These are phyloP conservation scores for Geum urbanum DNA, from an alignment of 306 rosid genomes.

Conservation along the genomic window DNA sequence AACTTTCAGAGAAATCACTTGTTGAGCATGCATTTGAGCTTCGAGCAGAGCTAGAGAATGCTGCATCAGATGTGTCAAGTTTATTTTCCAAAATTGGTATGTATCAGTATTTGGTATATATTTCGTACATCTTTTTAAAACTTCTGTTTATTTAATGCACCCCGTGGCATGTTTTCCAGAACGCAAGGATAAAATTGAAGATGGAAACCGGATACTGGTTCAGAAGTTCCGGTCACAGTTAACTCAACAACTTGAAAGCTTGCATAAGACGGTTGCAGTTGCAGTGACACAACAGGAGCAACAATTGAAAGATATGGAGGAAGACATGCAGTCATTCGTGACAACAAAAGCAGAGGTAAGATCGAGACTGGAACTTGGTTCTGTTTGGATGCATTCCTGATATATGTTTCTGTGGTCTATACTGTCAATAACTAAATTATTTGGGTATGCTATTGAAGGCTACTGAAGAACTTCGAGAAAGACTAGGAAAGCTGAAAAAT, in stretches of 20 bases:
- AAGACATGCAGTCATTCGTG: slow-evolving; percentile 86
- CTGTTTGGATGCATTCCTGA: slow-evolving; percentile 15
- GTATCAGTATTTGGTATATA: slow-evolving; percentile 23
- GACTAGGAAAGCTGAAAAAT: slow-evolving; percentile 66
- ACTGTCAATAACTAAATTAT: background rate
- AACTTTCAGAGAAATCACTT: slow-evolving; percentile 72
- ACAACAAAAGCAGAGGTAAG: slow-evolving; percentile 74
- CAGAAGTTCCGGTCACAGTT: slow-evolving; percentile 73
- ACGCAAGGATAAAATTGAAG: slow-evolving; percentile 90
- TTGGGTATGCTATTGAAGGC: slow-evolving; percentile 56
- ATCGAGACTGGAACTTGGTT: slow-evolving; percentile 12
- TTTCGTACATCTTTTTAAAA: slow-evolving; percentile 2
- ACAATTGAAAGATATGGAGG: slow-evolving; percentile 88
- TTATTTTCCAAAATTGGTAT: slow-evolving; percentile 89
- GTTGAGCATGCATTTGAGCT: slow-evolving; percentile 83
- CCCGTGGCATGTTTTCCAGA: slow-evolving; percentile 38
- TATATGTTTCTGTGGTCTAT: background rate
- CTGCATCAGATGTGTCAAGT: slow-evolving; percentile 86
- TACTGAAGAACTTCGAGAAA: slow-evolving; percentile 74
- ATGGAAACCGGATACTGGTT: slow-evolving; percentile 66
- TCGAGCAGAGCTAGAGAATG: slow-evolving; percentile 89
- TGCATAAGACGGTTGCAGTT: slow-evolving; percentile 88
- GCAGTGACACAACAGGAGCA: slow-evolving; percentile 87
- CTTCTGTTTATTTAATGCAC: slow-evolving; percentile 11
- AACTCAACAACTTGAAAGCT: slow-evolving; percentile 84